Conservation (phyloP, 257 asterid genomes). For the Solanum megistacrolobum region DNA sequence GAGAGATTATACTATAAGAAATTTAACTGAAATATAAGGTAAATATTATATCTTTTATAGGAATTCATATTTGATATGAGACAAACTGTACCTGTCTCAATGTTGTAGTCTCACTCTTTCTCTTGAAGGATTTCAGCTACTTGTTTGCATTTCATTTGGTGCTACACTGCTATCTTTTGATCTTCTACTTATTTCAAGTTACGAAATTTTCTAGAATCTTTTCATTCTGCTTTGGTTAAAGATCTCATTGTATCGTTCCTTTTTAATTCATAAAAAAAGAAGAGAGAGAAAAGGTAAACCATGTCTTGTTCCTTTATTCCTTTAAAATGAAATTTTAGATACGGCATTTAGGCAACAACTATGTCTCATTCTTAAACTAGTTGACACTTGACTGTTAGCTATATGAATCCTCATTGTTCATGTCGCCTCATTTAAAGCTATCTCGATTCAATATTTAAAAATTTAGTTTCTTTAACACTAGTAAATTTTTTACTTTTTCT, state of each 20-base stretch:
- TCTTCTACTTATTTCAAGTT: background rate
- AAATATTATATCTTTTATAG: background rate
- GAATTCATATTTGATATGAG: background rate
- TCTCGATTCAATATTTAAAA: background rate
- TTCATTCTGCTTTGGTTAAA: background rate
- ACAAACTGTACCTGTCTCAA: background rate
- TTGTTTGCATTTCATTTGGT: background rate
- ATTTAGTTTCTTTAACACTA: background rate
- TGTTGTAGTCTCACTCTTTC: background rate
- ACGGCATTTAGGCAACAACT: background rate
- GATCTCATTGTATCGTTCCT: background rate
- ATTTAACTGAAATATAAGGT: background rate
- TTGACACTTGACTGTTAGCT: background rate
- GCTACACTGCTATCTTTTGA: background rate
- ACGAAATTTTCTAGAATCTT: background rate
- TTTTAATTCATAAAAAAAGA: background rate
- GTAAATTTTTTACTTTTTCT: background rate
- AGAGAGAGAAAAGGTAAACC: background rate
- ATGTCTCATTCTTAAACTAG: background rate
- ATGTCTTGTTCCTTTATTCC: background rate
- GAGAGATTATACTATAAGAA: background rate
- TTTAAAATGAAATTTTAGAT: background rate
- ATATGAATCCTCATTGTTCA: background rate
- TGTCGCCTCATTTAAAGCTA: background rate
- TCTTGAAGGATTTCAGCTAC: background rate